These are phyloP conservation scores for Termitomyces sp. DNA, from an alignment of 768 basidiomycete genomes.

Conservation along the genomic window DNA sequence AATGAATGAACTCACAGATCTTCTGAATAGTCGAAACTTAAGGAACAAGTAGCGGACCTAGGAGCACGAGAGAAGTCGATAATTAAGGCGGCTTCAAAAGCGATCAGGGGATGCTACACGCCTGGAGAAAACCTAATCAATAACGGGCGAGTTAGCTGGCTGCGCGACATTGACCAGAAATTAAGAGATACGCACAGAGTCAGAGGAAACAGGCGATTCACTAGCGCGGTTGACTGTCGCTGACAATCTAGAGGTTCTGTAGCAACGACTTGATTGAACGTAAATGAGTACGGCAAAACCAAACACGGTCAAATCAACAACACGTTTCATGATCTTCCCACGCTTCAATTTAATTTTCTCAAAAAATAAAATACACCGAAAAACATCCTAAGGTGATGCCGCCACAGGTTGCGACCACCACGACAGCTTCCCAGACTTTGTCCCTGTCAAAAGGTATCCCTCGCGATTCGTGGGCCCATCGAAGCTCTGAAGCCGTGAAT, in stretches of 20 bases:
- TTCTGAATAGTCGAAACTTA: conserved; percentile 17
- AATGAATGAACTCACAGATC: conserved; percentile 14
- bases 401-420: conserved; percentile 56
- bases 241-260: conserved; percentile 38
- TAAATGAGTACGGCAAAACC: conserved; percentile 31
- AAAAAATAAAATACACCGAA: neutral
- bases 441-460: conserved; percentile 54
- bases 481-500: conserved; percentile 34
- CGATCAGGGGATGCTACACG: conserved; percentile 23
- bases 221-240: conserved; percentile 34
- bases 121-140: conserved; percentile 19
- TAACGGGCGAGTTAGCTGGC: neutral
- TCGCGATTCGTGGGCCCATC: conserved; percentile 38
- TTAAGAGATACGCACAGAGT: conserved; percentile 13
- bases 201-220: conserved; percentile 16
- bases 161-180: neutral
- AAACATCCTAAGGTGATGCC: conserved; percentile 16
- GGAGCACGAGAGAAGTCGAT: conserved; percentile 24
- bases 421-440: conserved; percentile 47
- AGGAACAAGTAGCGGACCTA: conserved; percentile 17
- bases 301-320: conserved; percentile 33
- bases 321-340: conserved; percentile 20
- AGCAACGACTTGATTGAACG: conserved; percentile 42
- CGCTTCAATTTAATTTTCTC: conserved; percentile 7
- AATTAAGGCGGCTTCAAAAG: conserved; percentile 25